These are phyloP conservation scores for Chaetomium olivaceum DNA, from an alignment of 2,329 filamentous ascomycete genomes.

Conservation along the genomic window DNA sequence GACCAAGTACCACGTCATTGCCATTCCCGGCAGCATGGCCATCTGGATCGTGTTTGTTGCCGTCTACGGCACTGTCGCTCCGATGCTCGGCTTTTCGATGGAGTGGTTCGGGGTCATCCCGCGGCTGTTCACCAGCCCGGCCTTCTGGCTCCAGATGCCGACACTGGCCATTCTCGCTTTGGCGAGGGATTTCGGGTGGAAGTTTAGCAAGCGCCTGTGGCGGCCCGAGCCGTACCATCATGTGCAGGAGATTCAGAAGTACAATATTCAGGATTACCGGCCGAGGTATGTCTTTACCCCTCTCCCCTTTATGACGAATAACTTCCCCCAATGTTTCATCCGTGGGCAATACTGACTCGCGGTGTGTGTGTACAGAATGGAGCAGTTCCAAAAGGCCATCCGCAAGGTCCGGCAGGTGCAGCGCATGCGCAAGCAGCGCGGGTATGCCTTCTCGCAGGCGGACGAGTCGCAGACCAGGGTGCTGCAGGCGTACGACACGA, in stretches of 20 bases:
- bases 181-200: constrained; percentile 89
- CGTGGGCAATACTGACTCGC: neutral
- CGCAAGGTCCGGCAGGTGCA: constrained; percentile 97
- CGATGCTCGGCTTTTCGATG: constrained; percentile 74
- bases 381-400: constrained; percentile 99
- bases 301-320: neutral
- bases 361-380: constrained; percentile 67
- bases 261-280: constrained; percentile 98
- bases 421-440: constrained; percentile 98
- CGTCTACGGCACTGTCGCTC: constrained; percentile 81
- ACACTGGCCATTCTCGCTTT: constrained; percentile 80
- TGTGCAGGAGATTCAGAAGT: constrained; percentile 99
- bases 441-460: constrained; percentile 96
- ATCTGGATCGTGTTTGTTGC: constrained; percentile 92
- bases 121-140: constrained; percentile 73
- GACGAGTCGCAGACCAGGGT: constrained; percentile 95
- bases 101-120: constrained; percentile 87
- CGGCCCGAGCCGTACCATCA: constrained; percentile 94
- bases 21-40: constrained; percentile 88
- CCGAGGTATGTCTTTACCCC: constrained; percentile 65
- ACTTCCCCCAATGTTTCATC: constrained; percentile 25
- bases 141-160: constrained; percentile 90
- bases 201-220: constrained; percentile 98
- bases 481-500: constrained; percentile 97
- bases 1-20: constrained; percentile 97